Conservation (phyloP, 495 filamentous ascomycete genomes). For the Collariella sp. region DNA sequence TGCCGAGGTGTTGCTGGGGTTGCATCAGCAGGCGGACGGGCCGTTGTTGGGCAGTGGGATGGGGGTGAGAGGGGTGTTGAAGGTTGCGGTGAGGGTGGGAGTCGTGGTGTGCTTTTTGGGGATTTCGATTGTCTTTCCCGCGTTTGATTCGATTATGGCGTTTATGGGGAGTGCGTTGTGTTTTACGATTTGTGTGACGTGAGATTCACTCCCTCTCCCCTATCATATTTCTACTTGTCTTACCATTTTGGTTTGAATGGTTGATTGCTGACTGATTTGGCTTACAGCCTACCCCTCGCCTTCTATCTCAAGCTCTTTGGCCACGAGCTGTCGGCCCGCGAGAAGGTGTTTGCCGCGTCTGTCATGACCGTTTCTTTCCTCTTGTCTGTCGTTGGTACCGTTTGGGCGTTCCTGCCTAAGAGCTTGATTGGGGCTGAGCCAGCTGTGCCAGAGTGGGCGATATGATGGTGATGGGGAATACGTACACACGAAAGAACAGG, state of each 20-base stretch:
- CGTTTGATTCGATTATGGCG: conserved; percentile 90
- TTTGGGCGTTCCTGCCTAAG: conserved; percentile 82
- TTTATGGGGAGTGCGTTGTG: conserved; percentile 86
- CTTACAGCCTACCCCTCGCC: conserved; percentile 54
- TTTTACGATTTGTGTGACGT: conserved; percentile 89
- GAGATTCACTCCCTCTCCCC: conserved; percentile 17
- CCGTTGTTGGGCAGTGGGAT: conserved; percentile 48
- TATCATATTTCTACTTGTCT: not conserved
- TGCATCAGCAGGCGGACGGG: conserved; percentile 54
- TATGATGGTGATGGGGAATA: not conserved
- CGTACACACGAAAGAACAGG: not conserved
- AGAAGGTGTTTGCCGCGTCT: conserved; percentile 58
- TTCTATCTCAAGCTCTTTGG: conserved; percentile 93
- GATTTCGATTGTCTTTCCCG: conserved; percentile 72
- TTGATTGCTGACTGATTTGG: not conserved
- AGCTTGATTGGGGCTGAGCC: conserved; percentile 40
- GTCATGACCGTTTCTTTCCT: conserved; percentile 60
- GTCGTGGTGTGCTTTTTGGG: conserved; percentile 33
- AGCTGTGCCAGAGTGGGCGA: not conserved
- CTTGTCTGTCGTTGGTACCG: conserved; percentile 68
- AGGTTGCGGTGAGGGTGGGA: conserved; percentile 51
- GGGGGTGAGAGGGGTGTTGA: conserved; percentile 49
- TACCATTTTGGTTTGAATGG: not conserved
- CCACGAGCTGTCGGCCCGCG: conserved; percentile 56
- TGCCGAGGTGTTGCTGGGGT: conserved; percentile 66